Base-by-base conservation (phyloP, 306 rosid genomes). In the Quercus aquifolioides region DNA sequence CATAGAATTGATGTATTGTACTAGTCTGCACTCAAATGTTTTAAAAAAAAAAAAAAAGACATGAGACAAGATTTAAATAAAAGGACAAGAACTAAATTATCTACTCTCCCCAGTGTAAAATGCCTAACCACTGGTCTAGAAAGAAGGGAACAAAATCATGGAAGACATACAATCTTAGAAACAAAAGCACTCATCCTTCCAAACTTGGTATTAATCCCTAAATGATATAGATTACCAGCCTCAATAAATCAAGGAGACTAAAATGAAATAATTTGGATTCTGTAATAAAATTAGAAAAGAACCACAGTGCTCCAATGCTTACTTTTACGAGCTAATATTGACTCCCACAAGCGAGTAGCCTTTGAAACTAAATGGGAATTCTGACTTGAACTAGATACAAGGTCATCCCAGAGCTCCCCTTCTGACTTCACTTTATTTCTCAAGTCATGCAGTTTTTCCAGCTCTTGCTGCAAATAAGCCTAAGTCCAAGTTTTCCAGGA, bases 381-480 rank as follows among this genome's bases (percentile, higher is more conserved):
- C 84, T 93, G 99, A 86, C 99, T 93, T 49, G 99, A 96, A 81
- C 96, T 93, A 51, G 99, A 96, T 71, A 96, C 97, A 54, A 96
- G 99, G 77, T 96, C 99, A 69, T 96, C 99, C 99, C 98, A 96
- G 2, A 89, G 92, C 77, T 96, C 98, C 84, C 98, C 98, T 90
- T 96, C 99, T 87, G 93, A 85, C 92, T 96, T 96, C 83, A 96
- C 97, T 86, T 93, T 93, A 91, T 90, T 91, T 83, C 99, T 93
- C 82, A 91, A 84, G 84, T 96, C 99, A 74, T 96, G 98, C 49
- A 91, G 85, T 75, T 96, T 96, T 86, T 96, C 99, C 81, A 91
- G 83, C 89, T 96, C 99, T 91, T 93, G 99, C 92, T 96, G 99
- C 87, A 96, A 88, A 87, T 89, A 96, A 83, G 99, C 99, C 98